Percentiles rank a stretch among this genome's conserved stretches.
Conservation (phyloP, 768 basidiomycete genomes). For the Russula brevipes region DNA sequence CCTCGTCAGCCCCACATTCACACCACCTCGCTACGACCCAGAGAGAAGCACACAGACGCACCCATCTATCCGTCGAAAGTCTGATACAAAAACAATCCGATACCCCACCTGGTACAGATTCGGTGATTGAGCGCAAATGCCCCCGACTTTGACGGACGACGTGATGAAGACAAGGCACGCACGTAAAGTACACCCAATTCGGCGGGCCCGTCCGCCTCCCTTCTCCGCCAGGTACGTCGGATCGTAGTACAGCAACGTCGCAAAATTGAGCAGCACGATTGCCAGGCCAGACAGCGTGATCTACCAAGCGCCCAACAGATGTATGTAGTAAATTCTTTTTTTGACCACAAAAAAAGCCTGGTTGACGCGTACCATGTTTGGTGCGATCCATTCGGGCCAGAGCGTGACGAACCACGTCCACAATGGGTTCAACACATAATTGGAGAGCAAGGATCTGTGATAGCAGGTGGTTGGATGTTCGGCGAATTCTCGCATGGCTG, state of each 20-base stretch:
- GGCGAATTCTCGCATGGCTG: background rate
- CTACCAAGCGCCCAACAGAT: conserved; percentile 36
- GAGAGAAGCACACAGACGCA: conserved; percentile 28
- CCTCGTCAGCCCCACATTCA: background rate
- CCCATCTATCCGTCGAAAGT: conserved; percentile 86
- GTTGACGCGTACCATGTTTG: conserved; percentile 68
- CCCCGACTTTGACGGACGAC: no score
- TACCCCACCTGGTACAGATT: conserved; percentile 58
- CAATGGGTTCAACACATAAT: conserved; percentile 74
- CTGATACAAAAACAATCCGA: conserved; percentile 90
- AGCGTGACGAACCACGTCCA: conserved; percentile 91
- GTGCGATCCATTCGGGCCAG: conserved; percentile 80
- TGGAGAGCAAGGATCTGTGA: conserved; percentile 66
- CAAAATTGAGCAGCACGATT: conserved; percentile 80
- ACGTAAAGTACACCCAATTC: conserved; percentile 90
- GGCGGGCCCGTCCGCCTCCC: conserved; percentile 60
- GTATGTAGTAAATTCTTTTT: background rate
- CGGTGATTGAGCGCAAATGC: no score
- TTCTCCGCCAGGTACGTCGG: conserved; percentile 67
- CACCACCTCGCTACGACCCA: no score
- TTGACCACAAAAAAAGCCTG: conserved; percentile 10
- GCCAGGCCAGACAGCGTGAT: conserved; percentile 83
- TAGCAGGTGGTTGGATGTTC: background rate
- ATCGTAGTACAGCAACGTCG: conserved; percentile 79
- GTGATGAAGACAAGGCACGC: conserved; percentile 29